Conservation (phyloP, 371 early-diverging fungal species). For the Syncephalastrum monosporum region DNA sequence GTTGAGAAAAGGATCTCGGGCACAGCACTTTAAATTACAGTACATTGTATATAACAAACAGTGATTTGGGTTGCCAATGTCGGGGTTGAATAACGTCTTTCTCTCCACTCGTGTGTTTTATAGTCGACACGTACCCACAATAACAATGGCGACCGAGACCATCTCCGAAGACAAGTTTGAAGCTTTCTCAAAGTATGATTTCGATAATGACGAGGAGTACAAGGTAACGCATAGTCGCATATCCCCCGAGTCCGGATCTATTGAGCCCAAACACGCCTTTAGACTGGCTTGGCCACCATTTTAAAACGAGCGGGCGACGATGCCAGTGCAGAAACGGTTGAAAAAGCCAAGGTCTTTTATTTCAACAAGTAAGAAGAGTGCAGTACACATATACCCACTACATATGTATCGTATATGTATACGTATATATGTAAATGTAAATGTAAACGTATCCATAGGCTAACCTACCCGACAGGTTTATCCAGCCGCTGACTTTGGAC, state of each 20-base stretch:
- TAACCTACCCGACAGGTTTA: slow-evolving; percentile 14
- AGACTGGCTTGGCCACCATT: slow-evolving; percentile 24
- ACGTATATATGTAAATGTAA: no score
- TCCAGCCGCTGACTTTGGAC: slow-evolving; percentile 21
- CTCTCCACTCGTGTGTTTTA: no score
- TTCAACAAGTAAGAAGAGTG: slow-evolving; percentile 19
- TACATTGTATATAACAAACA: no score
- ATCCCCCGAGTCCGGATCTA: neutral
- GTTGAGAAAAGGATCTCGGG: no score
- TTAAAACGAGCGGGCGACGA: slow-evolving; percentile 15
- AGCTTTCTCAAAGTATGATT: slow-evolving; percentile 26
- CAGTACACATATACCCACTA: no score
- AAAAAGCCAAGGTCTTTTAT: slow-evolving; percentile 29
- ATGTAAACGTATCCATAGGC: no score
- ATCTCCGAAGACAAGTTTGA: slow-evolving; percentile 8
- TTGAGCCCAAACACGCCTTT: neutral
- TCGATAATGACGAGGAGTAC: slow-evolving; percentile 24
- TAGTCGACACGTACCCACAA: no score
- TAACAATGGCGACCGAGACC: no score
- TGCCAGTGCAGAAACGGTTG: slow-evolving; percentile 12
- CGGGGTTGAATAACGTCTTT: no score
- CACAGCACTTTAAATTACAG: no score
- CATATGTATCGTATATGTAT: neutral
- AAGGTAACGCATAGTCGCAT: slow-evolving; percentile 6
- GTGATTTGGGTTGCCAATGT: no score